These are phyloP conservation scores for Colletotrichum truncatum DNA, from an alignment of 2,329 filamentous ascomycete species.

Conservation along the genomic window DNA sequence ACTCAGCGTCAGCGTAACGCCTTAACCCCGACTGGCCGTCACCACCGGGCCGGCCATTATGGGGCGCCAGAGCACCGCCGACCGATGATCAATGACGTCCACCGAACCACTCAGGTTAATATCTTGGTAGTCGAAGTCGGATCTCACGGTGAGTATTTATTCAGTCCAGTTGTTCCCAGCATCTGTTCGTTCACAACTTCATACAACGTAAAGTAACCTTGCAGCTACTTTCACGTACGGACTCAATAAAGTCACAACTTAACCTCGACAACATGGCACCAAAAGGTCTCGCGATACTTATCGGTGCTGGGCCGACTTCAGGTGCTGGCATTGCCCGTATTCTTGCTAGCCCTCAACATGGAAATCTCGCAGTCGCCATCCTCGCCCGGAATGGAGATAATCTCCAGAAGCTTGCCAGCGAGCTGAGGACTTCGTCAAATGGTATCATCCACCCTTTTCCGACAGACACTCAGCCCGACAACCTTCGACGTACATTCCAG, in stretches of 20 bases:
- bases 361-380: constrained; percentile 64
- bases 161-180: no score
- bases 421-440: constrained; percentile 49
- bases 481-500: constrained; percentile 56
- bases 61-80: neutral
- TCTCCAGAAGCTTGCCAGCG: constrained; percentile 50
- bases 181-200: no score
- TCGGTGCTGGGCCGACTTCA: constrained; percentile 59
- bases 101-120: neutral
- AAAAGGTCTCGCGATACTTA: constrained; percentile 57
- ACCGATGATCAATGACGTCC: constrained; percentile 23
- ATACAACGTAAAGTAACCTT: no score
- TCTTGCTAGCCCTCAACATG: constrained; percentile 57
- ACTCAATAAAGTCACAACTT: neutral
- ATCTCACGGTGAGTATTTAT: no score
- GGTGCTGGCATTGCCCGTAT: constrained; percentile 65
- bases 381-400: constrained; percentile 58
- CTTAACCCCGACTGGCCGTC: constrained; percentile 1
- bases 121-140: no score
- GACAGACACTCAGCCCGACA: constrained; percentile 56
- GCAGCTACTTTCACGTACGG: no score
- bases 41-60: neutral
- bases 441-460: constrained; percentile 61
- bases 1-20: neutral
- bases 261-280: constrained; percentile 49